Conservation (phyloP, 2,329 filamentous ascomycete genomes). For the Aphanoascus verrucosus region DNA sequence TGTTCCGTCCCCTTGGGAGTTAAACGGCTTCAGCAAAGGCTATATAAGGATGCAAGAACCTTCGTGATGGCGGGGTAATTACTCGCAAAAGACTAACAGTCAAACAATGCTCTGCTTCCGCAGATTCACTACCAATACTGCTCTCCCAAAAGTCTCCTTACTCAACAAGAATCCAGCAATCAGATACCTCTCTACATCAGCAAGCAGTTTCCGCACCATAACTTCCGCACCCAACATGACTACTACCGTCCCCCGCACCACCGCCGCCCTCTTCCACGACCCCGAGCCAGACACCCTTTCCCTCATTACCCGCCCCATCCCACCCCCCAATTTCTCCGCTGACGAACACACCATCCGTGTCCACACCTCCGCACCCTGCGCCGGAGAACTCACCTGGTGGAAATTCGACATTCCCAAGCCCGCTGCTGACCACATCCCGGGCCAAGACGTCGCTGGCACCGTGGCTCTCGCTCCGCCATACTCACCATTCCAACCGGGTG, state of each 20-base stretch:
- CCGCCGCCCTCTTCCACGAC: slow-evolving; percentile 13
- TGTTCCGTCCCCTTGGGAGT: too few relatives aligned
- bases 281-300: slow-evolving; percentile 8
- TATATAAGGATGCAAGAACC: too few relatives aligned
- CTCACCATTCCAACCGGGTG: slow-evolving; percentile 32
- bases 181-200: not conserved
- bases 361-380: slow-evolving; percentile 31
- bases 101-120: too few relatives aligned
- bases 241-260: slow-evolving; percentile 4
- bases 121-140: not conserved
- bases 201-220: not conserved
- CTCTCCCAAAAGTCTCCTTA: not conserved
- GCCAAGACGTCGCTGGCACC: slow-evolving; percentile 35
- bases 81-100: too few relatives aligned
- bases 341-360: slow-evolving; percentile 34
- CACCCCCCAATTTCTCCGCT: slow-evolving; percentile 19
- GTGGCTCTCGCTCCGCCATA: slow-evolving; percentile 27
- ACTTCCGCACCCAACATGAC: not conserved
- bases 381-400: slow-evolving; percentile 37
- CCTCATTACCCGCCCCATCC: slow-evolving; percentile 12
- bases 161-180: not conserved
- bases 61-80: too few relatives aligned
- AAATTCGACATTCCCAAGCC: slow-evolving; percentile 19
- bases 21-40: too few relatives aligned
- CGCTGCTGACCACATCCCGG: slow-evolving; percentile 28